Percentiles rank a stretch among this genome's conserved stretches.
Conservation (phyloP, 1,284 basidiomycete species). For the Ustilago curta region DNA sequence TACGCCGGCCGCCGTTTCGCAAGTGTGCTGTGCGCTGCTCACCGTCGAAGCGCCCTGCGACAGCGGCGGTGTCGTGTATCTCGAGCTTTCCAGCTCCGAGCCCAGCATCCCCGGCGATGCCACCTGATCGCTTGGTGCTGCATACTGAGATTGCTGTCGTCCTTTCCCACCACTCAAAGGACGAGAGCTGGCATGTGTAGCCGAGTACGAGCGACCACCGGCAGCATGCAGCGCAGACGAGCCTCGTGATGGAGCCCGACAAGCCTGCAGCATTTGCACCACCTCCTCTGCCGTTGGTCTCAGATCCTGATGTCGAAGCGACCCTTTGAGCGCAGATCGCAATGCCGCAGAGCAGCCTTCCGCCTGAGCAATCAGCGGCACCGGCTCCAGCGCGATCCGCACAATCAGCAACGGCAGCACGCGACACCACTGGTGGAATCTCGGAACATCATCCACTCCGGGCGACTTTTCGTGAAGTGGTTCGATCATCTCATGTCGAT, state of each 20-base stretch:
- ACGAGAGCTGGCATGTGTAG: background rate
- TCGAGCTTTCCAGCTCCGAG: constrained; percentile 26
- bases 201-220: background rate
- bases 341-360: constrained; percentile 26
- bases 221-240: background rate
- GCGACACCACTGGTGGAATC: constrained; percentile 60
- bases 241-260: constrained; percentile 2
- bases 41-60: constrained; percentile 29
- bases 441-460: constrained; percentile 48
- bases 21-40: constrained; percentile 33
- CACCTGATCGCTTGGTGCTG: background rate
- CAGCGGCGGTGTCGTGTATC: constrained; percentile 25
- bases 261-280: constrained; percentile 15
- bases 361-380: constrained; percentile 28
- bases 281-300: constrained; percentile 49
- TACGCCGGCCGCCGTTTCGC: constrained; percentile 22
- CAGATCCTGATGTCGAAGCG: constrained; percentile 45
- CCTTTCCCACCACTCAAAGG: background rate
- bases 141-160: background rate
- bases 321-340: constrained; percentile 30
- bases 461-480: constrained; percentile 44
- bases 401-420: constrained; percentile 54
- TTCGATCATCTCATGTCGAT: constrained; percentile 48
- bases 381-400: constrained; percentile 29
- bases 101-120: constrained; percentile 19